phyloP scores from a whole-genome alignment of 1,139 yeast genomes.

The Pneumocystis jirovecii region DNA sequence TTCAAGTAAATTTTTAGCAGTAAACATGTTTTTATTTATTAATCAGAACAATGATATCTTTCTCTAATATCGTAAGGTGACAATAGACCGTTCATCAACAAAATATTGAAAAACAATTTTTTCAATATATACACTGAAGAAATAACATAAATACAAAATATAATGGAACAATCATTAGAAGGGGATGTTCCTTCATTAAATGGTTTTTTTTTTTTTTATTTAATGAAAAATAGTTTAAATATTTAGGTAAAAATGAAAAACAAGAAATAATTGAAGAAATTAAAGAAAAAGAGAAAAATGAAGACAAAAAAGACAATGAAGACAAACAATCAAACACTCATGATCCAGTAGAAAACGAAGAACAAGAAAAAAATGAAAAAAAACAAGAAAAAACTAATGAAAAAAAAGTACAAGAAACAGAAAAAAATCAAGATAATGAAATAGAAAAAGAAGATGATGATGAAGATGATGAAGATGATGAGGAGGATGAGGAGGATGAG shows the following conservation, averaged over 20 bases:
- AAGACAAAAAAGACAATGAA: conserved; percentile 3
- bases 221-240: neutral
- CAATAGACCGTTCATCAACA: neutral
- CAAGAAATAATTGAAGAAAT: neutral
- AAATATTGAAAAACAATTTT: neutral
- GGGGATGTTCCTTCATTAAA: neutral
- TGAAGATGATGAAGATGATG: conserved; percentile 17
- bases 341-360: conserved; percentile 5
- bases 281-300: neutral
- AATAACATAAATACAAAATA: neutral
- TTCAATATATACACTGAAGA: neutral
- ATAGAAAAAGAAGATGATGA: conserved; percentile 23
- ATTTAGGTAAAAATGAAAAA: neutral
- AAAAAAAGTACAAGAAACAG: conserved; percentile 21
- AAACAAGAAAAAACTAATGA: conserved; percentile 19
- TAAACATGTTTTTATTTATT: neutral
- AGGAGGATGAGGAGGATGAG: conserved; percentile 1
- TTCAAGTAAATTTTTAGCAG: neutral
- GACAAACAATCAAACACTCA: neutral
- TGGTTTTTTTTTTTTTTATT: neutral
- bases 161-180: neutral
- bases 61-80: neutral
- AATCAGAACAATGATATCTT: neutral
- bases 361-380: conserved; percentile 13
- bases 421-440: conserved; percentile 21